Percentiles rank a stretch among this genome's conserved stretches.
These are phyloP conservation scores for Omphalotus guepiniiformis DNA, from an alignment of 768 basidiomycete genomes.

Conservation along the genomic window DNA sequence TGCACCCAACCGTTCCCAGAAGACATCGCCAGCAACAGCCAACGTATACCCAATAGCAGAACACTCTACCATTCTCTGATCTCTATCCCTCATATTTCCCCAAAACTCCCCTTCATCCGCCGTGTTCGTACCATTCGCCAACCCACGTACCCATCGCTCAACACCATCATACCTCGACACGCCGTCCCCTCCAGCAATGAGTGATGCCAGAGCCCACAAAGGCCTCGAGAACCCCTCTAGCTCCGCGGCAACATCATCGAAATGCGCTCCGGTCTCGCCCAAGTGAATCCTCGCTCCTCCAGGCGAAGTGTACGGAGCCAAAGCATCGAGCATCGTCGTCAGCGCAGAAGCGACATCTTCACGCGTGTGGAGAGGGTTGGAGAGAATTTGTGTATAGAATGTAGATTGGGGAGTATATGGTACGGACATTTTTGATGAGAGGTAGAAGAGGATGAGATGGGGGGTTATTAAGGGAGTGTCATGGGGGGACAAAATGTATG, in stretches of 20 bases:
- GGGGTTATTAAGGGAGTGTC: too few relatives aligned
- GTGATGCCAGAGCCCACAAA: conserved; percentile 68
- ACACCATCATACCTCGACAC: conserved; percentile 59
- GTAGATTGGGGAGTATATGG: not conserved
- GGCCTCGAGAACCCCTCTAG: conserved; percentile 76
- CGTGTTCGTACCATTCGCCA: conserved; percentile 67
- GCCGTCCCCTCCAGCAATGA: conserved; percentile 59
- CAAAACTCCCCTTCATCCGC: conserved; percentile 66
- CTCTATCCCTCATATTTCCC: conserved; percentile 70
- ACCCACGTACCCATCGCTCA: conserved; percentile 61
- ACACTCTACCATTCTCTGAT: conserved; percentile 82
- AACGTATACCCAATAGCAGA: conserved; percentile 72
- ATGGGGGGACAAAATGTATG: too few relatives aligned
- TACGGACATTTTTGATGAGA: not conserved
- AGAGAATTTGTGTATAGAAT: conserved; percentile 5
- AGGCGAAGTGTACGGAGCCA: conserved; percentile 65
- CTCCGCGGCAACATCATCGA: conserved; percentile 67
- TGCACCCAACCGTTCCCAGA: conserved; percentile 60
- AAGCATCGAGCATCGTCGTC: conserved; percentile 56
- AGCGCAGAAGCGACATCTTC: conserved; percentile 56
- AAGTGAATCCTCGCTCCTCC: conserved; percentile 70
- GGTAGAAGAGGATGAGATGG: not conserved
- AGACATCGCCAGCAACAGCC: conserved; percentile 56
- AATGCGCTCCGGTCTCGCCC: conserved; percentile 68
- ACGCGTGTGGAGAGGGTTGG: conserved; percentile 60